A percentile compares a stretch with the other conserved stretches of the same genome.
These are phyloP conservation scores for Phaeosphaeria sp. DNA, from an alignment of 2,329 filamentous ascomycete genomes.

Conservation along the genomic window DNA sequence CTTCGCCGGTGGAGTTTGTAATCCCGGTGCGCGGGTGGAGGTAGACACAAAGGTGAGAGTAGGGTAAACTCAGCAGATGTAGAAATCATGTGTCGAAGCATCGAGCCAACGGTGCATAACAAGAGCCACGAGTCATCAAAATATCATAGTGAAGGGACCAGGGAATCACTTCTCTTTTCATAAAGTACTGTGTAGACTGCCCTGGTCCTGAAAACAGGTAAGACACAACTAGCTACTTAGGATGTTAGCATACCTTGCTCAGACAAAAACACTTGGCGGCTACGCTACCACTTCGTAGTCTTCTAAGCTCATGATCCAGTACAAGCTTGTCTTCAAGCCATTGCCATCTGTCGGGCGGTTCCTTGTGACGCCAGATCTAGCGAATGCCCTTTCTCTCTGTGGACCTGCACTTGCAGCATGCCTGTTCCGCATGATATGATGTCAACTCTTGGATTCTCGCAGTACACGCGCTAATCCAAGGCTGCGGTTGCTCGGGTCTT, in stretches of 20 bases:
- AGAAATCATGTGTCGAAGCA: background rate
- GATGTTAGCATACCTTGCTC: constrained; percentile 17
- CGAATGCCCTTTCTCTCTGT: background rate
- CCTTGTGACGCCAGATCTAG: background rate
- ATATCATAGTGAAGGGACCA: background rate
- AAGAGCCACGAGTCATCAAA: background rate
- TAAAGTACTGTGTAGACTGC: background rate
- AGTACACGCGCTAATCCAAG: background rate
- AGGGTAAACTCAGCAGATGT: background rate
- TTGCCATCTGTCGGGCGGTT: background rate
- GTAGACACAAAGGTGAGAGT: background rate
- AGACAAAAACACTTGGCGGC: constrained; percentile 10
- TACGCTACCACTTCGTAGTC: background rate
- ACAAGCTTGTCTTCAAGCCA: background rate
- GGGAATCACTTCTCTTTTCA: background rate
- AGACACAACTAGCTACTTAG: constrained; percentile 17
- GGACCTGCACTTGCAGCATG: background rate
- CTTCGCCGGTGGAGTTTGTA: background rate
- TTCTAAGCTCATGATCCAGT: background rate
- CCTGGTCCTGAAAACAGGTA: constrained; percentile 27
- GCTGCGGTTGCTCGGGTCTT: background rate
- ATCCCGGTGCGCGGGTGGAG: too few relatives aligned
- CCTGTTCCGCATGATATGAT: background rate
- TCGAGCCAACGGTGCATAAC: background rate
- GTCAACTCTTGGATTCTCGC: background rate